Evolutionary conservation across 83 land plant species (phyloP).

Genomic region (Picea engelmannii): DNA sequence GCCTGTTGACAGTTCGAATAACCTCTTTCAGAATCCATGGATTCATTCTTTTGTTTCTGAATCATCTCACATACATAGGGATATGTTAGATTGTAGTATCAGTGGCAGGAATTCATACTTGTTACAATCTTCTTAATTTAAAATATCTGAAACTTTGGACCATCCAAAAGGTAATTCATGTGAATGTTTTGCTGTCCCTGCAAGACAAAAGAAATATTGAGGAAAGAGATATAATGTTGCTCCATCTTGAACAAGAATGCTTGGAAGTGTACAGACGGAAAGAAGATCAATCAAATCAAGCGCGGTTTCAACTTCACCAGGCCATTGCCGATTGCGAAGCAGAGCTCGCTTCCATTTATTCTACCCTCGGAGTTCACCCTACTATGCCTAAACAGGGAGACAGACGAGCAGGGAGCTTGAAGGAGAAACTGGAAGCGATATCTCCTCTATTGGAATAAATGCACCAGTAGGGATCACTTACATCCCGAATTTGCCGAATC

Average conservation of each 20-base stretch:
- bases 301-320: constrained; percentile 60
- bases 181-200: not conserved
- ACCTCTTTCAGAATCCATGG: not conserved
- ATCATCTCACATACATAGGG: not conserved
- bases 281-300: constrained; percentile 67
- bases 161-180: not conserved
- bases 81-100: constrained; percentile 2
- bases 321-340: constrained; percentile 77
- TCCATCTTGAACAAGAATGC: constrained; percentile 77
- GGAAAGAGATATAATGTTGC: constrained; percentile 74
- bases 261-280: constrained; percentile 80
- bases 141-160: not conserved
- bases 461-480: constrained; percentile 59
- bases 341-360: constrained; percentile 68
- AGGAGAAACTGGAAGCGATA: constrained; percentile 49
- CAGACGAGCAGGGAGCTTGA: constrained; percentile 40
- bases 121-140: not conserved
- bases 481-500: too few species aligned
- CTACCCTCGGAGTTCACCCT: constrained; percentile 72
- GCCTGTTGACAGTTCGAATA: not conserved
- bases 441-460: constrained; percentile 61
- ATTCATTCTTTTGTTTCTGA: not conserved
- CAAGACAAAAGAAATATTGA: constrained; percentile 3
- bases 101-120: not conserved
- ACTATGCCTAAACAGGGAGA: constrained; percentile 61